Base-by-base conservation (phyloP, 306 rosid species). In the Echinosophora koreensis region DNA sequence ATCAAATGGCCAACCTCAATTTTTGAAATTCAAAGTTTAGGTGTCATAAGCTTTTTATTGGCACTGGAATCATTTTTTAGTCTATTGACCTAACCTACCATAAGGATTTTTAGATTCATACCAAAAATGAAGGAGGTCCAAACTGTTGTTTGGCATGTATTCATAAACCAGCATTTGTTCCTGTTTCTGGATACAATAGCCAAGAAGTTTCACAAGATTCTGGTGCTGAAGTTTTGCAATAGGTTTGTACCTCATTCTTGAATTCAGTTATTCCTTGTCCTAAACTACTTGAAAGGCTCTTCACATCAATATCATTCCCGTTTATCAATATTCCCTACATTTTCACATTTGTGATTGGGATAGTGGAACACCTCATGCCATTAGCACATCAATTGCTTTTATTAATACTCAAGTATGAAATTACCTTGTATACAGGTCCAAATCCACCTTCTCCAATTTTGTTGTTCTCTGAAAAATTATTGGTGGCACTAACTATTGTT, bases 201-300 rank as follows among this genome's bases (percentile, higher is more conserved):
- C 84, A 3, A 84, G 73, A 77, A 84, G 88, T 14, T 34, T 84
- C n/a, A 84, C 85, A 39, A 84, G 83, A 84, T 84, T 84, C 11
- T 80, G 57, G 7, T 84, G 88, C 13, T 80, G 80, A 65, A 80
- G 85, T 72, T 84, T 80, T 1, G 82, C 82, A 8, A 80, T 72
- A 3, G 80, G 34, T 44, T 65, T 71, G n/a, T 14, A 80, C 82
- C 77, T 84, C 85, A 51, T 71, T 84, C 38, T 41, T 61, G 37
- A 84, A 80, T 32, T 84, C 83, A 4, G 11, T 12, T 22, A 16
- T n/a, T 41, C 85, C 85, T 46, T 81, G 81, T 52, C 39, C 66
- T 0, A 81, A 85, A 13, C 52, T 68, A 6, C 8, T 61, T 69
- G 88, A 77, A 54, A 77, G 85, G 69, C 78, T 79, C 15, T 82